phyloP scores from a whole-genome alignment of 1,284 basidiomycete species.

The Violaceomyces palustris region DNA sequence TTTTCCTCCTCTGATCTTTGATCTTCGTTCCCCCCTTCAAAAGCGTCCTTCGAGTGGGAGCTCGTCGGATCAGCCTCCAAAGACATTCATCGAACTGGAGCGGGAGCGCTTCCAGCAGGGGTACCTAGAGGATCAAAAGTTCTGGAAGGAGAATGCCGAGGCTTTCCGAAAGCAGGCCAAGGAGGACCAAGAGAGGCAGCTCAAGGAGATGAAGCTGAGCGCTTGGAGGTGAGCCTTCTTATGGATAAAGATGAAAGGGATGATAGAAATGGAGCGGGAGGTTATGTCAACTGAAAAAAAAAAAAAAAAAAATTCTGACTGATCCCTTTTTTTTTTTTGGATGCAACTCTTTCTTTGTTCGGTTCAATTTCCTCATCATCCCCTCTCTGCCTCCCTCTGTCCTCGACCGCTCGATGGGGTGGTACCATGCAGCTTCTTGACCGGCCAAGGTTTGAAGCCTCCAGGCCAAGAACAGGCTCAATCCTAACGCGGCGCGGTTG shows the following conservation, averaged over 20 bases:
- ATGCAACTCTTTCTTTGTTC: not conserved
- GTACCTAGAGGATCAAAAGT: conserved; percentile 82
- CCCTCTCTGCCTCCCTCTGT: not conserved
- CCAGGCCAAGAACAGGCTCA: conserved; percentile 4
- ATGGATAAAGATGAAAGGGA: not conserved
- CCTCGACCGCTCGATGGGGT: too few species aligned
- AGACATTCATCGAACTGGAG: conserved; percentile 83
- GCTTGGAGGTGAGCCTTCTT: conserved; percentile 30
- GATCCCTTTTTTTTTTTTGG: not conserved
- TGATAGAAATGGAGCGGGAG: not conserved
- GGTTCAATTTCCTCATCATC: not conserved
- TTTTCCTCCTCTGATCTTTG: too few species aligned
- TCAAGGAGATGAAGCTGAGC: conserved; percentile 56
- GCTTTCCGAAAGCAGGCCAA: conserved; percentile 73
- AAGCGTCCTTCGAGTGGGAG: too few species aligned
- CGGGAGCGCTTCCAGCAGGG: conserved; percentile 76
- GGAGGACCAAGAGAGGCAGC: conserved; percentile 74
- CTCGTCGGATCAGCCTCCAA: too few species aligned
- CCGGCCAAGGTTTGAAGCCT: conserved; percentile 6
- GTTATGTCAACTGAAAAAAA: not conserved
- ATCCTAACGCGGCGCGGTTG: too few species aligned
- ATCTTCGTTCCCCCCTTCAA: too few species aligned
- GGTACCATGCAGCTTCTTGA: conserved; percentile 5
- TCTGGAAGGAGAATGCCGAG: conserved; percentile 73
- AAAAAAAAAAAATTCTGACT: not conserved